Base-by-base conservation (phyloP, 331 rosid species). In the Spiraea crenata region DNA sequence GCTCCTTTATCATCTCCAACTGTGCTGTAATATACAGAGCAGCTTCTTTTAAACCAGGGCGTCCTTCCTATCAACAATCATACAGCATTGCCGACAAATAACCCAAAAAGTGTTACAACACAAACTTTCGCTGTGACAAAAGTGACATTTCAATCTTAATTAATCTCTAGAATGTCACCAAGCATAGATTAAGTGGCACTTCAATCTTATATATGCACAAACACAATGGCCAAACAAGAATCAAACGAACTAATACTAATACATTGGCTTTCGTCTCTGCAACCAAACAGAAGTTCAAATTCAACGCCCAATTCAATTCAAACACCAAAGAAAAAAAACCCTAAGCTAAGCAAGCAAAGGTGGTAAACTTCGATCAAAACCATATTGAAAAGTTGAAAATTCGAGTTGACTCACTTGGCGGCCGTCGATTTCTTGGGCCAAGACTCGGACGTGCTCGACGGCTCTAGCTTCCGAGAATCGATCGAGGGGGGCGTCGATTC, bases 391-490 rank as follows among this genome's bases (percentile, higher is more conserved):
- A 1, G 31, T 25, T 25, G 31, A 25, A 25, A 25, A 46, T 34
- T 7, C 8, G 20, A 25, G 17, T 3, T 19, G 42, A 69, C 92
- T 82, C 69, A 93, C 97, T 73, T 95, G 99, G 75, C 98, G 98
- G 58, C 96, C 95, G 19, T 79, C 86, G 87, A 95, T 95, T 78
- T 91, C 96, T 35, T 91, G 71, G 55, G 99, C 71, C 84, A 95
- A 73, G 6, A 85, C 40, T 12, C 96, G 92, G 12, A 95, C 83
- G 20, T 95, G 98, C 41, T 89, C 73, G 39, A 91, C 57, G 34
- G 99, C 89, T 80, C 99, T 82, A 34, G 81, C 98, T 80, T 91
- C 99, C 0, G 99, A 95, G 79, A 95, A 95, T 10, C 81, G 93
- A 82, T 89, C 80, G 42, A 79, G 86, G 31, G 99, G 99, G 15